phyloP scores from a whole-genome alignment of 371 early-diverging fungal species.

The Haplosporangium sp. region DNA sequence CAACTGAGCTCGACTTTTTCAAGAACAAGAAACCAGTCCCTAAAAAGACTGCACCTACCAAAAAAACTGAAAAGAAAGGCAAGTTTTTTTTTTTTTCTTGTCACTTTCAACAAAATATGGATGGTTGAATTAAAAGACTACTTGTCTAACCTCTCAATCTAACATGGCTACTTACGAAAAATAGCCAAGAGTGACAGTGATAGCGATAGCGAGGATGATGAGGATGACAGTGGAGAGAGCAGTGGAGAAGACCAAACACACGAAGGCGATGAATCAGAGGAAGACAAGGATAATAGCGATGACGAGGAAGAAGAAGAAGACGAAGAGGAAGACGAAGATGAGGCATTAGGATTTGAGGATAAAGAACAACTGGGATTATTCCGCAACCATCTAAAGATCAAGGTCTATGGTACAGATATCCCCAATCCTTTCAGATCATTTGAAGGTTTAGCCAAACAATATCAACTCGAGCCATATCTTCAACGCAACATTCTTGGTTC shows the following conservation, averaged over 20 bases:
- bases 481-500: constrained; percentile 70
- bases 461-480: constrained; percentile 75
- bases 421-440: constrained; percentile 89
- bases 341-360: constrained; percentile 37
- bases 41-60: constrained; percentile 25
- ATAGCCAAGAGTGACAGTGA: constrained; percentile 30
- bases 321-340: constrained; percentile 44
- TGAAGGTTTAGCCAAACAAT: constrained; percentile 78
- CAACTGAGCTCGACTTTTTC: constrained; percentile 66
- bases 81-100: neutral
- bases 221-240: constrained; percentile 49
- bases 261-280: constrained; percentile 45
- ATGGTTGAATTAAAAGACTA: no score
- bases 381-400: constrained; percentile 83
- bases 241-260: constrained; percentile 52
- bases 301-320: constrained; percentile 27
- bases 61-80: constrained; percentile 33
- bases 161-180: neutral
- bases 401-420: constrained; percentile 87
- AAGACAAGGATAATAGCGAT: constrained; percentile 12
- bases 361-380: constrained; percentile 54
- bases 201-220: constrained; percentile 25
- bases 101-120: no score
- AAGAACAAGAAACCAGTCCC: constrained; percentile 53
- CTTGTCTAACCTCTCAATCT: neutral